Evolutionary conservation across 2,329 filamentous ascomycete species (phyloP).

Genomic region (Calonectria pteridis): DNA sequence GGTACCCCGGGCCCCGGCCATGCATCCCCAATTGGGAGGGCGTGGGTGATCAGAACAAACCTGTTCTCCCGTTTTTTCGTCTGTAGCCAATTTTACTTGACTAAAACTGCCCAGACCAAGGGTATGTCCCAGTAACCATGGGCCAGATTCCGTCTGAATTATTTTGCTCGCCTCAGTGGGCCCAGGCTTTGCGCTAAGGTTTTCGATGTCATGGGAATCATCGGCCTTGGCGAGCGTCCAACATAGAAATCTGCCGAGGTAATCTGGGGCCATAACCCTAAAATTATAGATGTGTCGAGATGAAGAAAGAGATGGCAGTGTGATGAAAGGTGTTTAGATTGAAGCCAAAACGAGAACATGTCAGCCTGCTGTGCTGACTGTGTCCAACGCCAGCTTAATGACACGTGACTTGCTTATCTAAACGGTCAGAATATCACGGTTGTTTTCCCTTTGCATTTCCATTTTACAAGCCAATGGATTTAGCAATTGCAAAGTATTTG

Average conservation of each 20-base stretch:
- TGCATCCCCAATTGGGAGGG: neutral
- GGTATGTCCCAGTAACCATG: conserved; percentile 96
- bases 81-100: conserved; percentile 95
- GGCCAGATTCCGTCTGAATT: conserved; percentile 66
- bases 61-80: conserved; percentile 92
- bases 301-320: neutral
- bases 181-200: neutral
- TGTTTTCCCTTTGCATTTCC: no score
- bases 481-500: no score
- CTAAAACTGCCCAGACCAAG: conserved; percentile 98
- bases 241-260: neutral
- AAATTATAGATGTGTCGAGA: neutral
- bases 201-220: neutral
- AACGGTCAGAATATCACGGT: neutral
- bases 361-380: neutral
- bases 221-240: neutral
- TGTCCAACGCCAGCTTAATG: neutral
- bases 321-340: neutral
- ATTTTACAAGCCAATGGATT: no score
- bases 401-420: neutral
- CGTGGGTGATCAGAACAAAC: conserved; percentile 60
- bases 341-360: neutral
- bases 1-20: no score
- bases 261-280: neutral
- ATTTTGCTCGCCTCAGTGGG: neutral